A percentile compares a stretch with the other conserved stretches of the same genome.
Conservation (phyloP, 331 rosid species). For the Acacia concinna region DNA sequence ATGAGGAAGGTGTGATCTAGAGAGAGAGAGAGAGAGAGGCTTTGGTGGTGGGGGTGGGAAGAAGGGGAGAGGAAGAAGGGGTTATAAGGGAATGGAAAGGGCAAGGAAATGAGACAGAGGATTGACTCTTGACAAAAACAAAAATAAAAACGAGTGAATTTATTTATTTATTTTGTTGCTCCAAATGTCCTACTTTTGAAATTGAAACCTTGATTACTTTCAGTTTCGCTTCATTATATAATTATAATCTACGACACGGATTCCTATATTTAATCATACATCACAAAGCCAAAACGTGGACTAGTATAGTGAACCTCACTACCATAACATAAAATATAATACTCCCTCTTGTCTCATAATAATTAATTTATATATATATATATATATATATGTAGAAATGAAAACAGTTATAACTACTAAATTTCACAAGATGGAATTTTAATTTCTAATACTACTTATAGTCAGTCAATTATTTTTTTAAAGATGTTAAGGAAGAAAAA, state of each 20-base stretch:
- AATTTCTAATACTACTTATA: no score
- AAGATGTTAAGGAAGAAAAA: no score
- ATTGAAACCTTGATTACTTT: not conserved
- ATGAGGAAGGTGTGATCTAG: not conserved
- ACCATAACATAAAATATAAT: not conserved
- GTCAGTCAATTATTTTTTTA: no score
- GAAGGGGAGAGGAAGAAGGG: constrained; percentile 59
- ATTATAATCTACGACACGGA: not conserved
- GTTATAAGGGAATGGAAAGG: constrained; percentile 38
- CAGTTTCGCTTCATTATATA: not conserved
- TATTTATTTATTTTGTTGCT: not conserved
- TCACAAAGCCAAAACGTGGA: not conserved
- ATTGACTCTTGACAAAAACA: constrained; percentile 35
- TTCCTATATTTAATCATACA: not conserved
- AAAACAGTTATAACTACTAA: no score
- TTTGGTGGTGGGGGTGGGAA: not conserved
- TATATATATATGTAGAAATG: no score
- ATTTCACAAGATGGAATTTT: no score
- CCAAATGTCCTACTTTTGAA: not conserved
- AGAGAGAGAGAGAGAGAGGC: not conserved
- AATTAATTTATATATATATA: no score
- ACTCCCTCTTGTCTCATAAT: not conserved
- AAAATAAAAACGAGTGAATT: constrained; percentile 1
- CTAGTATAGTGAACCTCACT: not conserved
- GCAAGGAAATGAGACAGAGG: constrained; percentile 33